These are phyloP conservation scores for Mrakia hoshinonis DNA, from an alignment of 768 basidiomycete genomes.

Conservation along the genomic window DNA sequence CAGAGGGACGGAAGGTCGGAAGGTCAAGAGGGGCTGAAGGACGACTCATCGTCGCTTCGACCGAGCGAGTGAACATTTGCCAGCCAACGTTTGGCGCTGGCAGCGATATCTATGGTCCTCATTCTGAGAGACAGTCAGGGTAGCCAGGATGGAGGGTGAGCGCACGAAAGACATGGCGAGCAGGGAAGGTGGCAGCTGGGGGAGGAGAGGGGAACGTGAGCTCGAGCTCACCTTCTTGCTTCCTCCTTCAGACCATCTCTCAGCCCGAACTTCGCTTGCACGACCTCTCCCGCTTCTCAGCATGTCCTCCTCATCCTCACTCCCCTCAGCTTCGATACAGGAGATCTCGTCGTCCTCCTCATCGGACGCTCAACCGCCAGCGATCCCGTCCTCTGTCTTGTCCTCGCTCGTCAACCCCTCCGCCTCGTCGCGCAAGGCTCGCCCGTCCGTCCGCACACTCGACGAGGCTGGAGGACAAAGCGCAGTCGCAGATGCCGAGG, in stretches of 20 bases:
- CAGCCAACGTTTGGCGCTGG: no score
- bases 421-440: slow-evolving; percentile 15
- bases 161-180: no score
- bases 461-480: neutral
- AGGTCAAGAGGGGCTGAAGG: no score
- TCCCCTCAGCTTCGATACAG: neutral
- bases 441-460: neutral
- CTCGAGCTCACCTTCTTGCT: neutral
- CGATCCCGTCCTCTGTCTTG: slow-evolving; percentile 10
- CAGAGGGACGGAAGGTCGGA: no score
- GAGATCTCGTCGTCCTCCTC: neutral
- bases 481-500: neutral
- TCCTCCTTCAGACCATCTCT: neutral
- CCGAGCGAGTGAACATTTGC: no score
- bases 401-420: slow-evolving; percentile 10
- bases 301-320: neutral
- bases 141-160: no score
- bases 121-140: no score
- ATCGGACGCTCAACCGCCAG: neutral
- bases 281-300: no score
- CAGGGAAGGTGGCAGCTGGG: no score
- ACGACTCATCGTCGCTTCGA: no score
- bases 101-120: no score
- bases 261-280: neutral
- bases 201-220: no score